Evolutionary conservation across 2,329 filamentous ascomycete species (phyloP), one percentile per base, ranked within the genome.

Genomic region (Stagonosporopsis chrysanthemi): DNA sequence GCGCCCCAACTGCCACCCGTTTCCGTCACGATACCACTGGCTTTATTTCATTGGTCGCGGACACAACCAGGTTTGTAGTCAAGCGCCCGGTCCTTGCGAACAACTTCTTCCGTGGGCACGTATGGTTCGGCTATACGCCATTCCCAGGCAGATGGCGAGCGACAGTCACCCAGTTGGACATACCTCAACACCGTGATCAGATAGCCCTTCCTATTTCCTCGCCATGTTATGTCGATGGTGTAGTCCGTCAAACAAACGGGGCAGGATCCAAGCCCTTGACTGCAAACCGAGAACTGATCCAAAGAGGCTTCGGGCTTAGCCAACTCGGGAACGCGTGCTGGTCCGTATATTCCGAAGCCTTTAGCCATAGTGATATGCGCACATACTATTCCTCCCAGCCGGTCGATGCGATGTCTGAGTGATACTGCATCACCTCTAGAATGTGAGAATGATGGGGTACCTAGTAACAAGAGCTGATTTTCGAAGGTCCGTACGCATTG

Each of bases 251-350:
- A 28, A 56, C 60, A 67, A 39, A 58, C 46, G 17, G 35, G 36
- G 47, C 65, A 69, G 26, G 61, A 69, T 56, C 65, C 56, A 11
- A 63, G 58, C 31, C 46, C 49, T 46, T 47, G 53, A 35, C 53
- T 36, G 46, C 56, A 68, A 41, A 48, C 8, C 47, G 38, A 15
- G 35, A 64, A 65, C 31, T 40, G 38, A 38, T 41, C 31, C 17
- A 56, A 44, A 24, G 46, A 15, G 35, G 8, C 47, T 52, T 57
- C 42, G 23, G 57, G 45, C 53, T 61, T 52, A 24, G 35, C 50
- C 17, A 67, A 57, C 60, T 64, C 40, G 6, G 60, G 60, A 58
- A 69, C n/a, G n/a, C n/a, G n/a, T n/a, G n/a, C n/a, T n/a, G n/a
- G n/a, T 56, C 60, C 55, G 12, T 26, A 8, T 23, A 36, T 23